Evolutionary conservation across 1,284 basidiomycete species (phyloP).

Genomic region (Ceratobasidium sp.): DNA sequence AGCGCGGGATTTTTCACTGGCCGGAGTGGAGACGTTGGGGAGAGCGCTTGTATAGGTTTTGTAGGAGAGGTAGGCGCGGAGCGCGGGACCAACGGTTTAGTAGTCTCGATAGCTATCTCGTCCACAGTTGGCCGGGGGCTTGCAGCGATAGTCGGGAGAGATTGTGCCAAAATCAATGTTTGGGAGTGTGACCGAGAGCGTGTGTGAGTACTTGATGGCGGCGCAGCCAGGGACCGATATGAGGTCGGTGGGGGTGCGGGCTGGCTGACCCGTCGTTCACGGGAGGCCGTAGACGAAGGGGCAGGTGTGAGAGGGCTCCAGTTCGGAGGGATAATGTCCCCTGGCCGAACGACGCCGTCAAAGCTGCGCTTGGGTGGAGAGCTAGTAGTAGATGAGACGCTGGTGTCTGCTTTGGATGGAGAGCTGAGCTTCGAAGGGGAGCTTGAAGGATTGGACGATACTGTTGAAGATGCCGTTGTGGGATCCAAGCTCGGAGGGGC

Average conservation of each 20-base stretch:
- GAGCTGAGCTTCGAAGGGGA: constrained; percentile 1
- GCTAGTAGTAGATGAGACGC: not conserved
- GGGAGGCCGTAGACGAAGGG: constrained; percentile 9
- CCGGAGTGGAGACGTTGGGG: not conserved
- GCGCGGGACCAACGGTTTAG: not conserved
- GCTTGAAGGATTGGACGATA: constrained; percentile 13
- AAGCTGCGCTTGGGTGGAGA: constrained; percentile 9
- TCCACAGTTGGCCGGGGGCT: constrained; percentile 16
- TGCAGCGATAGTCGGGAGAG: constrained; percentile 29
- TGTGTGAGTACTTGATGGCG: not conserved
- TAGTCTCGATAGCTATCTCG: not conserved
- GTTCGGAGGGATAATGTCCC: constrained; percentile 21
- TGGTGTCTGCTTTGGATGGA: constrained; percentile 24
- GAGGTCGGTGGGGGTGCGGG: constrained; percentile 9
- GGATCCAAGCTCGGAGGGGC: constrained; percentile 17
- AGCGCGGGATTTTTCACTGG: not conserved
- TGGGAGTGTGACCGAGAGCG: constrained; percentile 27
- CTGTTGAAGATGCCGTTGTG: constrained; percentile 1
- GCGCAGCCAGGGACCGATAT: constrained; percentile 2
- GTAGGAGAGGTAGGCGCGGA: not conserved
- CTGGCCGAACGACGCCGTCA: constrained; percentile 25
- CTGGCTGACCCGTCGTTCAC: constrained; percentile 12
- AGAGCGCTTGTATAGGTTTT: not conserved
- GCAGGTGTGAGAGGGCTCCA: constrained; percentile 26
- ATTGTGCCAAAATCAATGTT: constrained; percentile 8